Base-by-base conservation (phyloP, 306 rosid species). In the Trifolium subterraneum region DNA sequence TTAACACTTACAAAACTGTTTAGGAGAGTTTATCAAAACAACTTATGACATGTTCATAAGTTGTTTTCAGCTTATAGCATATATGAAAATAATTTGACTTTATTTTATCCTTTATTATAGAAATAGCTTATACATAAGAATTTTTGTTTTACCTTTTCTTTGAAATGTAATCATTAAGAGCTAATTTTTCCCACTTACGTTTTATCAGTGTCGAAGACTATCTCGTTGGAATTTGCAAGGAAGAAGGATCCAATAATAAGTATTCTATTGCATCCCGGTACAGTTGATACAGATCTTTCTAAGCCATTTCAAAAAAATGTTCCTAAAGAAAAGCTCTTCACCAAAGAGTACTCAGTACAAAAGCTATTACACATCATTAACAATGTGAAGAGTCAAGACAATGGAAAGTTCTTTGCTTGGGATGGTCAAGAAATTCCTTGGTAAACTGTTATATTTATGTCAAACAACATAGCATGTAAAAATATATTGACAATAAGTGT, bases 351-450 rank as follows among this genome's bases (percentile, higher is more conserved):
- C 84, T 91, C 98, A 14, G 97, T 84, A 10, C 87, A 89, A 71
- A 93, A 87, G 87, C 89, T 91, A 58, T 52, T 93, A 33, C 74
- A 75, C 80, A 89, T 91, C 73, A 91, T 93, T 63, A 64, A 87
- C 77, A 81, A 70, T 52, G 90, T 86, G 48, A 91, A 89, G 80
- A 80, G 68, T 33, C 76, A 85, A 4, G 97, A 93, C 75, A 93
- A 91, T 64, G 98, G 98, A 72, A 93, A 86, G 82, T 93, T 93
- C 78, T 91, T 89, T 74, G 96, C 97, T 45, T 93, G 98, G 97
- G 98, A 91, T 76, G 97, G 96, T 68, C 97, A 86, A 84, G 97
- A 93, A 87, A 91, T 93, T 81, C 94, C 98, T 75, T 93, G 98
- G 98, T 93, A 80, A 78, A 48, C 64, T 55, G 33, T 48, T 14